phyloP scores from a whole-genome alignment of 2,329 filamentous ascomycete genomes.

The Diaporthe sp. region DNA sequence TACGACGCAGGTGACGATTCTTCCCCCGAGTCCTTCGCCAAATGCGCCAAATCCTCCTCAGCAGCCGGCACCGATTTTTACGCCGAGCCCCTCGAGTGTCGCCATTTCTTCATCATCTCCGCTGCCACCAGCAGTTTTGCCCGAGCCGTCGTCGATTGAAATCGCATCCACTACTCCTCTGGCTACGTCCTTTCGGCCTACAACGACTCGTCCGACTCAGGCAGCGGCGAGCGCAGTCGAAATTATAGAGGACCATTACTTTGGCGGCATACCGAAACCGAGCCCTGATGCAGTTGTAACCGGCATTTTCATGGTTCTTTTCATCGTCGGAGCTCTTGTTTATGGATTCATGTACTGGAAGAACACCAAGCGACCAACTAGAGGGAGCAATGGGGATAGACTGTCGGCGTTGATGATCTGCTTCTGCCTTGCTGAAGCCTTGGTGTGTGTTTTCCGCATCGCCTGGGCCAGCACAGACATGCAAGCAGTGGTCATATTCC shows the following conservation, averaged over 20 bases:
- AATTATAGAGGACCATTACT: constrained; percentile 1
- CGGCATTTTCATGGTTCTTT: constrained; percentile 4
- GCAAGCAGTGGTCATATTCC: background rate
- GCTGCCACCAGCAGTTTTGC: background rate
- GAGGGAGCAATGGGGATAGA: constrained; percentile 1
- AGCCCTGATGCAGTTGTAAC: constrained; percentile 16
- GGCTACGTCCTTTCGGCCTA: background rate
- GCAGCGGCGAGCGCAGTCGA: constrained; percentile 1
- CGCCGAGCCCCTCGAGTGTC: background rate
- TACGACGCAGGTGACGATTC: background rate
- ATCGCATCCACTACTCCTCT: background rate
- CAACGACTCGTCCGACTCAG: constrained; percentile 7
- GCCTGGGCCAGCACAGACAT: constrained; percentile 16
- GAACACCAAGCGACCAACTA: constrained; percentile 4
- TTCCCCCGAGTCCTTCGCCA: background rate
- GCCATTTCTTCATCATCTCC: background rate
- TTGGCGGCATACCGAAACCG: constrained; percentile 15
- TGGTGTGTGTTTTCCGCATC: constrained; percentile 11
- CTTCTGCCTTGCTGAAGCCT: constrained; percentile 30
- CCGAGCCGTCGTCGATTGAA: background rate
- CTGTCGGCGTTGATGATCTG: constrained; percentile 21
- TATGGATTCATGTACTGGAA: constrained; percentile 13
- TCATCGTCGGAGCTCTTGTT: constrained; percentile 10
- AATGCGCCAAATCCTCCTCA: background rate
- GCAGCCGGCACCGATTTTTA: background rate